Percentiles rank a stretch among this genome's conserved stretches.
These are phyloP conservation scores for Bruguiera parviflora DNA, from an alignment of 345 rosid genomes.

Conservation along the genomic window DNA sequence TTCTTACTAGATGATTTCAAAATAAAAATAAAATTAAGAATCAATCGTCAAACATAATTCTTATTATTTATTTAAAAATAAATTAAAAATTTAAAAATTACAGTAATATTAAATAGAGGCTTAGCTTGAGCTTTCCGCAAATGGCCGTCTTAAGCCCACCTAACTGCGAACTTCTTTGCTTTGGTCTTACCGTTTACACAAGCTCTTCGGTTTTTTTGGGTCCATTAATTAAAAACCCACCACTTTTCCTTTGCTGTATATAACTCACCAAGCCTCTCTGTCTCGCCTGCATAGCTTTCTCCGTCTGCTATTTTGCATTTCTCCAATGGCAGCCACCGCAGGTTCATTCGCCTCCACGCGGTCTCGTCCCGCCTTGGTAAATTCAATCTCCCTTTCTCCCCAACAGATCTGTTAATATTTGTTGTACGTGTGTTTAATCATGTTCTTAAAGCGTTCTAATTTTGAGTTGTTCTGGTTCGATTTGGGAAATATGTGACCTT, in stretches of 20 bases:
- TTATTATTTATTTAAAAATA: too few relatives aligned
- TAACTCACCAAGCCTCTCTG: neutral
- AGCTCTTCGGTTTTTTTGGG: too few relatives aligned
- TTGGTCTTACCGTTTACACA: too few relatives aligned
- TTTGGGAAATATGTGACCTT: neutral
- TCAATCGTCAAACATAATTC: too few relatives aligned
- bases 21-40: too few relatives aligned
- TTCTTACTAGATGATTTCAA: too few relatives aligned
- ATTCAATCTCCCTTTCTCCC: neutral
- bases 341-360: constrained; percentile 38
- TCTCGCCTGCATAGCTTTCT: constrained; percentile 34
- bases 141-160: too few relatives aligned
- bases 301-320: constrained; percentile 26
- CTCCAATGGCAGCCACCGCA: constrained; percentile 40
- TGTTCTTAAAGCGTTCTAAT: neutral
- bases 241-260: neutral
- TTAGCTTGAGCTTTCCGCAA: too few relatives aligned
- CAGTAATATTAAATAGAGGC: too few relatives aligned
- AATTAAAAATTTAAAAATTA: too few relatives aligned
- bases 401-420: neutral
- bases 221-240: too few relatives aligned
- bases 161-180: too few relatives aligned
- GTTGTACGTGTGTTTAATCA: neutral
- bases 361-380: constrained; percentile 20
- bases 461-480: neutral